phyloP scores from a whole-genome alignment of 805 yeast species.

The Metschnikowia anglica region DNA sequence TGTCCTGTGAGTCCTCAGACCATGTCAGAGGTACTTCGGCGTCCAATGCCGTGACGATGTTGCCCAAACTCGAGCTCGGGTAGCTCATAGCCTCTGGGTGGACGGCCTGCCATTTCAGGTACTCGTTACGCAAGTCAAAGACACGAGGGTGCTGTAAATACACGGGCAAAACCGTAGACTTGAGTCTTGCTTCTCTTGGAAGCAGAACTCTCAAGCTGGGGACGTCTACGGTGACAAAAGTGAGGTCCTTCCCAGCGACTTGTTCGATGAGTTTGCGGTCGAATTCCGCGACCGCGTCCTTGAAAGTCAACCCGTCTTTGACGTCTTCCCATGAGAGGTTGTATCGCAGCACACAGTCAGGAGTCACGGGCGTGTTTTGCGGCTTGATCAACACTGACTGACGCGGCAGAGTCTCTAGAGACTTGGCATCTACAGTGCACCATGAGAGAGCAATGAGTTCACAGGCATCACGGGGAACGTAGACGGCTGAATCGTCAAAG shows the following conservation, averaged over 20 bases:
- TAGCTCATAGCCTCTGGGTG: slow-evolving; percentile 52
- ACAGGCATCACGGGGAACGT: slow-evolving; percentile 63
- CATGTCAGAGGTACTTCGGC: slow-evolving; percentile 37
- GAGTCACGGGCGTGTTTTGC: slow-evolving; percentile 62
- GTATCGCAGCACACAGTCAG: slow-evolving; percentile 51
- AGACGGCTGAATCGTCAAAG: slow-evolving; percentile 60
- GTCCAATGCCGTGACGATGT: slow-evolving; percentile 49
- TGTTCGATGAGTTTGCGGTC: slow-evolving; percentile 50
- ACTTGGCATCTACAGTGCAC: slow-evolving; percentile 55
- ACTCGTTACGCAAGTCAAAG: slow-evolving; percentile 76
- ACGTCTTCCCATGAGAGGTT: slow-evolving; percentile 62
- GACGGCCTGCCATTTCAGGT: slow-evolving; percentile 61
- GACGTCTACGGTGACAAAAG: slow-evolving; percentile 64
- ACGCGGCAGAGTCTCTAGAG: slow-evolving; percentile 43
- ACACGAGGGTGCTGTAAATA: slow-evolving; percentile 73
- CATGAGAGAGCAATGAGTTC: slow-evolving; percentile 71
- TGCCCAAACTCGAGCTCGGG: slow-evolving; percentile 35
- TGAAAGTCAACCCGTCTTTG: slow-evolving; percentile 55
- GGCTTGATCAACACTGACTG: slow-evolving; percentile 58
- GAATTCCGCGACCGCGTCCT: slow-evolving; percentile 58
- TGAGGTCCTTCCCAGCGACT: slow-evolving; percentile 50
- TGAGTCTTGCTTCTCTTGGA: slow-evolving; percentile 79
- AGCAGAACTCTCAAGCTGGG: slow-evolving; percentile 76
- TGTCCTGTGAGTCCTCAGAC: slow-evolving; percentile 39
- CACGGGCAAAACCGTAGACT: slow-evolving; percentile 66